Percentiles rank a stretch among this genome's conserved stretches.
Conservation (phyloP, 2,329 filamentous ascomycete species). For the Penicillium sp. region DNA sequence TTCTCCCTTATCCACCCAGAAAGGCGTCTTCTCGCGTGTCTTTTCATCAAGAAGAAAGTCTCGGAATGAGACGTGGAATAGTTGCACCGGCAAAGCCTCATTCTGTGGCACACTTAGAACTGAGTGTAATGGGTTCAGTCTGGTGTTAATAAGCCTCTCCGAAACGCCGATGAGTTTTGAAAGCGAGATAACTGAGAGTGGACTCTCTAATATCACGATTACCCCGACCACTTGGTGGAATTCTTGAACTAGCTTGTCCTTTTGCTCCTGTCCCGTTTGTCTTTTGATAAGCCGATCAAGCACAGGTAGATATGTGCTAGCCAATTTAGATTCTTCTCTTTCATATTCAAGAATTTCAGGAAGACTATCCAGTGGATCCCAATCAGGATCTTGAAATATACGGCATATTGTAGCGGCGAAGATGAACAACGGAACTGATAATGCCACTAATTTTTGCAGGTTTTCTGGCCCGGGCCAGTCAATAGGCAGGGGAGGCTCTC, state of each 20-base stretch:
- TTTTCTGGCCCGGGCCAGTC: neutral
- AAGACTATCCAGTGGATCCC: constrained; percentile 14
- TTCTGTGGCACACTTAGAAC: constrained; percentile 5
- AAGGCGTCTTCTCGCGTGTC: neutral
- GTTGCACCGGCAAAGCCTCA: neutral
- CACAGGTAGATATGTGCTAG: constrained; percentile 28
- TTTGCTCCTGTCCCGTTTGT: constrained; percentile 5
- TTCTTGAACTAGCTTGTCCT: neutral
- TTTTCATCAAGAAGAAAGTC: constrained; percentile 5
- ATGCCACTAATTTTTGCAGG: constrained; percentile 1
- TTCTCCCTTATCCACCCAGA: neutral
- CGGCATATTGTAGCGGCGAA: constrained; percentile 18
- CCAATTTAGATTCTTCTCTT: constrained; percentile 19
- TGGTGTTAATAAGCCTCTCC: neutral
- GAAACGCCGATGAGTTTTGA: neutral
- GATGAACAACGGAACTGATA: constrained; percentile 18
- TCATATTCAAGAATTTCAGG: constrained; percentile 14
- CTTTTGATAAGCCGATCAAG: constrained; percentile 20
- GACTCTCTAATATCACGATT: constrained; percentile 6
- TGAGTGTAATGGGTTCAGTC: constrained; percentile 4
- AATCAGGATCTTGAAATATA: constrained; percentile 7
- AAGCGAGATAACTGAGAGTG: constrained; percentile 4
- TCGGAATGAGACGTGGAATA: constrained; percentile 9
- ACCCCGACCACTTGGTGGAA: constrained; percentile 7
- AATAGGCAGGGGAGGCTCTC: constrained; percentile 1